A percentile compares a stretch with the other conserved stretches of the same genome.
phyloP scores from a whole-genome alignment of 2,329 filamentous ascomycete genomes.

The Scortechinia acanthostroma region DNA sequence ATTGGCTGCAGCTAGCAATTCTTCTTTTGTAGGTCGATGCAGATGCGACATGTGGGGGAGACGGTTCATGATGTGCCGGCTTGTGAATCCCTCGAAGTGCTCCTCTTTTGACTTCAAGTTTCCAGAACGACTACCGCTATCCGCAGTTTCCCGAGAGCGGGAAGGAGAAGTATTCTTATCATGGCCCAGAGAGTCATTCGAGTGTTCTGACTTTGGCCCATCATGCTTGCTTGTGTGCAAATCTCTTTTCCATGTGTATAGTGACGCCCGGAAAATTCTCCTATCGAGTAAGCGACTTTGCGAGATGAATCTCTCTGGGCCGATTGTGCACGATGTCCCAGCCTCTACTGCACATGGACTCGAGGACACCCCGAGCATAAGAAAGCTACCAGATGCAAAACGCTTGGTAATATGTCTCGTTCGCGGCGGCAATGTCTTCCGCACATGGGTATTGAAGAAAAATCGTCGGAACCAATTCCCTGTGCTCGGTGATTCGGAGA shows the following conservation, averaged over 20 bases:
- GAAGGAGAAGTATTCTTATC: too few relatives aligned
- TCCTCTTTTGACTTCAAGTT: too few relatives aligned
- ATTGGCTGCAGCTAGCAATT: conserved; percentile 81
- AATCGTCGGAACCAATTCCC: not conserved
- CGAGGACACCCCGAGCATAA: not conserved
- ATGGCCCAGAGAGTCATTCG: not conserved
- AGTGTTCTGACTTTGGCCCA: not conserved
- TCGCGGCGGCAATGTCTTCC: not conserved
- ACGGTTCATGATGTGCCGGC: conserved; percentile 12
- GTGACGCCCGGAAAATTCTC: not conserved
- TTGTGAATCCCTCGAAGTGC: not conserved
- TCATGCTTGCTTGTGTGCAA: not conserved
- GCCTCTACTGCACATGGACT: not conserved
- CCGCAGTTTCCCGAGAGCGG: too few relatives aligned
- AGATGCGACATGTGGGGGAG: conserved; percentile 47
- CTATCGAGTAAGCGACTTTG: not conserved
- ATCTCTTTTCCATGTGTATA: not conserved
- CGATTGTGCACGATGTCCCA: not conserved
- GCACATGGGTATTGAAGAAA: not conserved
- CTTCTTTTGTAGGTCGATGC: conserved; percentile 76
- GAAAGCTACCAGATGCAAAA: not conserved
- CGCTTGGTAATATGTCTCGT: not conserved
- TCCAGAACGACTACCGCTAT: too few relatives aligned
- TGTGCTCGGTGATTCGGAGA: not conserved
- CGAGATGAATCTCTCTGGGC: not conserved